These are phyloP conservation scores for Oidiodendron maius DNA, from an alignment of 495 filamentous ascomycete genomes.

Conservation along the genomic window DNA sequence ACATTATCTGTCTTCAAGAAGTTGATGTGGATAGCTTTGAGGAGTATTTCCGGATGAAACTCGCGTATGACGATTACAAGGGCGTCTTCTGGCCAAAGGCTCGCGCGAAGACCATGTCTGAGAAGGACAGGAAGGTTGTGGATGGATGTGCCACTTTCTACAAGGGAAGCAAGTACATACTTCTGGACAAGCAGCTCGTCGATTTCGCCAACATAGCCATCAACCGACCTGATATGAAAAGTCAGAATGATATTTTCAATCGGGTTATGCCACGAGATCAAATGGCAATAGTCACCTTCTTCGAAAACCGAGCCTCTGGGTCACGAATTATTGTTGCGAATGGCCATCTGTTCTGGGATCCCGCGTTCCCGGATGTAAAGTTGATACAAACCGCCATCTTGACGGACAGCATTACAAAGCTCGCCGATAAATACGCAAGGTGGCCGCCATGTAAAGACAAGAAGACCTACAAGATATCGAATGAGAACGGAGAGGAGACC, in stretches of 20 bases:
- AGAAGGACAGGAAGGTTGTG: constrained; percentile 76
- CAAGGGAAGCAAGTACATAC: constrained; percentile 84
- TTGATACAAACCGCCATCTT: constrained; percentile 89
- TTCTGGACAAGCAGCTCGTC: constrained; percentile 87
- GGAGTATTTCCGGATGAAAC: constrained; percentile 74
- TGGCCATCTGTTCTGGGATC: constrained; percentile 92
- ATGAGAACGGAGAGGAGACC: constrained; percentile 42
- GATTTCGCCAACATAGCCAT: constrained; percentile 91
- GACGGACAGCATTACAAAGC: constrained; percentile 79
- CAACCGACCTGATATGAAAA: constrained; percentile 90
- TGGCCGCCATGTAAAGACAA: constrained; percentile 75
- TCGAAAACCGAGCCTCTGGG: constrained; percentile 85
- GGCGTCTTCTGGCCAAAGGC: constrained; percentile 86
- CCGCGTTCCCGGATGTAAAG: constrained; percentile 85
- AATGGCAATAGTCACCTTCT: constrained; percentile 82
- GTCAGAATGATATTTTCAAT: constrained; percentile 93
- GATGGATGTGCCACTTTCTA: constrained; percentile 97
- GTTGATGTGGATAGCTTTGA: constrained; percentile 86
- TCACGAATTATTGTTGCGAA: constrained; percentile 87
- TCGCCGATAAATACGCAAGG: constrained; percentile 76
- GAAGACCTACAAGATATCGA: constrained; percentile 42
- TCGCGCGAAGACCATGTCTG: constrained; percentile 83
- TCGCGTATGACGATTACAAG: constrained; percentile 83
- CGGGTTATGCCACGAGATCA: constrained; percentile 97
- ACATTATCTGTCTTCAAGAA: constrained; percentile 90